Base-by-base conservation (phyloP, 2,329 filamentous ascomycete genomes). In the Blumeria hordei region DNA sequence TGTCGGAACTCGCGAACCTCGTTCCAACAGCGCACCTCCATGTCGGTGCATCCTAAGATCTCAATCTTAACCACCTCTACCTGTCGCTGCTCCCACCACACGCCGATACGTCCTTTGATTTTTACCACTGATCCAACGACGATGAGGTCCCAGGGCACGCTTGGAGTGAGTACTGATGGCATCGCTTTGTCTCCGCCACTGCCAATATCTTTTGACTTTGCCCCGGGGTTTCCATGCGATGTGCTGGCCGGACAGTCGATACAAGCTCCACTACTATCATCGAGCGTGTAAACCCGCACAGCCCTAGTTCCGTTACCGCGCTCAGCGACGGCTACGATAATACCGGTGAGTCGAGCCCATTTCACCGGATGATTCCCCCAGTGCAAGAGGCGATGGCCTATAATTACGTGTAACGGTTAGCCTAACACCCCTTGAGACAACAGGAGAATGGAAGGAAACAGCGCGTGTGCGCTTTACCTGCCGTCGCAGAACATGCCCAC, bases 301-400 rank as follows among this genome's bases (percentile, higher is more conserved):
- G 21, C 11, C 6, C 16, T 36, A n/a, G 28, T 12, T 36, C 16
- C 28, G 7, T 32, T 35, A 12, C 28, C 41, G 16, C 41, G 28
- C 8, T 9, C 36, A 59, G 78, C 73, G 37, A 78, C 67, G 11
- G 75, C 76, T 55, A 88, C 79, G 21, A 90, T 73, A 8, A 87
- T 67, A 34, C 85, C 85, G 7, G 79, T 74, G 35, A 88, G 67
- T 58, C 81, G 79, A 54, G 85, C 76, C 76, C 81, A 88, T 72
- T 79, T 78, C 61, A 90, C 78, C 0, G 85, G 85, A 60, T 88
- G 78, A 65, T 88, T 88, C 53, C 72, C 67, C 68, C 80, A 73
- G 66, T 88, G 87, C 64, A 73, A 81, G 36, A 81, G 70, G 14
- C 21, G 39, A 9, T 33, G 28, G 6, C 53, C 53, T 45, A 16